Evolutionary conservation across 768 basidiomycete species (phyloP), one percentile per base, ranked within the genome.

Genomic region (Phaffia tasmanica): DNA sequence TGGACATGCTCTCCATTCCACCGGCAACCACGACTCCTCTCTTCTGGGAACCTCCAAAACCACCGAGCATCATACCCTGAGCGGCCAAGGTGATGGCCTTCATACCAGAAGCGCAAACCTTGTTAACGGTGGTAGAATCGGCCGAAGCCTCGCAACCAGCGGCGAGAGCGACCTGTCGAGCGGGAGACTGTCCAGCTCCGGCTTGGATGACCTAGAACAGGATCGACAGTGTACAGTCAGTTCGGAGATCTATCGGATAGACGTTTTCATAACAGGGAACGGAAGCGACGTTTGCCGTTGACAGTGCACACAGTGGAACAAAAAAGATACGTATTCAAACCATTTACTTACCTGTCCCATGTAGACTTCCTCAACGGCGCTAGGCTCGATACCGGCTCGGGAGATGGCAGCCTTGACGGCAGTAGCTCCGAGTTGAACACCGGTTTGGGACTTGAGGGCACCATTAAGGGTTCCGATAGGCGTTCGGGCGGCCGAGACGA

Each of bases 1-100:
- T 88, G 76, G 89, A 93, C 95, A 99, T 99, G 80, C 89, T 92
- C 80, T 99, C 95, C 90, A 91, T 95, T 69, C 95, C 95, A 71
- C 95, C 95, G 65, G 93, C 93, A 29, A 85, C 89, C 72, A 95
- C 87, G 59, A 95, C 83, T 50, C 78, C 84, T 68, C 87, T 85
- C 75, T 94, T 85, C 57, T 69, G 67, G n/a, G 46, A 50, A 51
- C 67, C 67, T 32, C 67, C 67, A 35, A 51, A 60, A 8, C 67
- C 67, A 60, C 95, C 95, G 27, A 85, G 81, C 76, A 85, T 82
- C 73, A 99, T 90, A 73, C 82, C 84, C 80, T 98, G 95, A 30
- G 90, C 82, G 64, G 90, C 95, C 70, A 98, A 81, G 77, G 91
- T 95, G 79, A 98, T 84, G 32, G 93, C 82, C 79, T 98, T 98